Evolutionary conservation across 2,329 filamentous ascomycete species (phyloP), one percentile per base, ranked within the genome.

Genomic region (Bisporella sp.): DNA sequence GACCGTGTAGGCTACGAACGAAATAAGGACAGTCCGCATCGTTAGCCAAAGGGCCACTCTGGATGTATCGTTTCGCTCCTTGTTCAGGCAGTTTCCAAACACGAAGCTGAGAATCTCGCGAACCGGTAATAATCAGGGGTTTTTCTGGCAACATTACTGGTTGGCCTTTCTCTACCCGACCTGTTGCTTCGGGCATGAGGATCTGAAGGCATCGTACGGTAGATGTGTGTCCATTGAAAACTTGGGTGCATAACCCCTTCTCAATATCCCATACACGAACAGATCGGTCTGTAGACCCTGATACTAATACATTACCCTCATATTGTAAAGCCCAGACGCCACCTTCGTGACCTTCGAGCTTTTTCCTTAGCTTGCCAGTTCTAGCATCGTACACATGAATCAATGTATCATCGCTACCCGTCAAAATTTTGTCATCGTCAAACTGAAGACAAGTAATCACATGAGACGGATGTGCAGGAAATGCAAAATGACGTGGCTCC

Each of bases 261-360:
- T 95, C 89, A 56, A 99, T 96, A 65, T 99, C 92, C 93, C 93
- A 99, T 0, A 99, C 92, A n/a, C 93, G 84, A n/a, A 99, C 93
- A 8, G 93, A 95, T 44, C 93, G 79, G 69, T 99, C 93, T 0
- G 93, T 99, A 5, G 91, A 96, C 2, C 93, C 93, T 12, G 93
- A 99, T 2, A 99, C 93, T 21, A 99, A 73, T 12, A 88, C 89
- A 64, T 97, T 96, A 46, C 91, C 92, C 64, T 96, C 85, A 65
- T 97, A 99, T 67, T 97, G 91, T 48, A 99, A 72, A 31, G 93
- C 93, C 93, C 93, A 99, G 1, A 99, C 93, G 43, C 93, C 93
- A 33, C 93, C 93, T 68, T 99, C 93, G 60, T 99, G 93, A 2
- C 93, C 93, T 62, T 91, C 85, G 2, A 99, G 80, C 56, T 86